Base-by-base conservation (phyloP, 2,329 filamentous ascomycete species). In the Verticillium nubilum region DNA sequence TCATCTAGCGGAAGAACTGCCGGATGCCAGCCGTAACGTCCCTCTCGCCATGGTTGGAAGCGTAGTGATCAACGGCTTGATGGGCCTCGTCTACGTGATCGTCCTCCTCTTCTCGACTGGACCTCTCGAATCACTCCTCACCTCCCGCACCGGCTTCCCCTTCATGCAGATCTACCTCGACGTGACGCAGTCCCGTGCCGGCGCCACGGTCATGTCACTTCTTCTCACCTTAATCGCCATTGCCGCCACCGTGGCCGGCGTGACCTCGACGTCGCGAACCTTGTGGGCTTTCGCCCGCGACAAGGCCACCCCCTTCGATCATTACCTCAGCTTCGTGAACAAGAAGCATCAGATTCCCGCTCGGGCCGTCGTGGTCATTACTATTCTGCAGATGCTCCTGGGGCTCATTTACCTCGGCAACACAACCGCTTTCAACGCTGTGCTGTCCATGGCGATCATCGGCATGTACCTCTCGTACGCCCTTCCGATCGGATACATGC, bases 31-130 rank as follows among this genome's bases (percentile, higher is more conserved):
- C n/a, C 67, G 70, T 0, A 69, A 72, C 25, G 71, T 73, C 0
- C 71, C 71, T 0, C 35, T 71, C 5, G 71, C 71, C 5, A 73
- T 73, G 70, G 63, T 74, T 0, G 70, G 71, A 4, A 71, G 68
- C 42, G 69, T 72, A 2, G 57, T 71, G 0, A 66, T 78, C 37
- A 81, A 81, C 56, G 78, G 78, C 0, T 55, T 80, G 1, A 72
- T 81, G 54, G 79, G 78, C 3, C 67, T 81, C 1, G 67, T 69
- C 3, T 80, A 74, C 61, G 70, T 68, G 31, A 69, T 78, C 57
- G 67, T 79, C 5, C 66, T 82, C 0, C 68, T 81, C 1, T 82
- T 75, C 66, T 75, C 71, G 1, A 71, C 78, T 0, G 76, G 76
- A 0, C 67, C 73, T 23, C 68, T 80, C 1, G 66, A 76, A 0